A percentile compares a stretch with the other conserved stretches of the same genome.
These are phyloP conservation scores for Boletus insuetus DNA, from an alignment of 768 basidiomycete genomes.

Conservation along the genomic window DNA sequence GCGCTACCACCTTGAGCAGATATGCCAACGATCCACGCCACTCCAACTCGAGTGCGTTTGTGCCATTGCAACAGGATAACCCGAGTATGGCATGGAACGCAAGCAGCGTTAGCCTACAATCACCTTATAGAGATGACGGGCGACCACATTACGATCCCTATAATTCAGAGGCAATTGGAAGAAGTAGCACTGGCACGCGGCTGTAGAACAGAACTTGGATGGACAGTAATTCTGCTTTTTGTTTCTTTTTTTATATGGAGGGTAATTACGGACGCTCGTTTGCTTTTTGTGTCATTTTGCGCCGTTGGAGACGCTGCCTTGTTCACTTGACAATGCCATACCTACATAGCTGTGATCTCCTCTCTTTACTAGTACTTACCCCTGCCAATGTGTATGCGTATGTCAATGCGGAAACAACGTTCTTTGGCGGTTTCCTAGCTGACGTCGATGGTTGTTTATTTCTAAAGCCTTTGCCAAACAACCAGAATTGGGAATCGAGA, in stretches of 20 bases:
- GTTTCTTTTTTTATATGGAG: neutral
- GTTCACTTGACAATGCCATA: slow-evolving; percentile 4
- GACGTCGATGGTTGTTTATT: slow-evolving; percentile 11
- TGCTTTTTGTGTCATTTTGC: neutral
- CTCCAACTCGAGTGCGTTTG: slow-evolving; percentile 69
- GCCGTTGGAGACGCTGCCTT: slow-evolving; percentile 2
- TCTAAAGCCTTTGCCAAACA: slow-evolving; percentile 15
- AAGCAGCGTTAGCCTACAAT: slow-evolving; percentile 46
- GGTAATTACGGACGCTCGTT: slow-evolving; percentile 11
- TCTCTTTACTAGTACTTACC: neutral
- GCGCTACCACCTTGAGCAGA: slow-evolving; percentile 19
- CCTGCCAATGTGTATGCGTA: neutral
- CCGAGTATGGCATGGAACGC: slow-evolving; percentile 56
- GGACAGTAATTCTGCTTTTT: neutral
- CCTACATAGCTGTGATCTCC: slow-evolving; percentile 9
- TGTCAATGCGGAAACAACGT: neutral
- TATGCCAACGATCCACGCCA: slow-evolving; percentile 30
- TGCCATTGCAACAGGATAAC: slow-evolving; percentile 67
- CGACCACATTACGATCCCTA: slow-evolving; percentile 27
- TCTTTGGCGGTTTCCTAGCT: neutral
- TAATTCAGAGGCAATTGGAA: slow-evolving; percentile 21
- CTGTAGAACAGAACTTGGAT: slow-evolving; percentile 18
- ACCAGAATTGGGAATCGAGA: neutral
- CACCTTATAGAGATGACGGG: slow-evolving; percentile 37
- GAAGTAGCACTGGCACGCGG: slow-evolving; percentile 23